Conservation (phyloP, 345 rosid genomes). For the Citrus cavaleriei region DNA sequence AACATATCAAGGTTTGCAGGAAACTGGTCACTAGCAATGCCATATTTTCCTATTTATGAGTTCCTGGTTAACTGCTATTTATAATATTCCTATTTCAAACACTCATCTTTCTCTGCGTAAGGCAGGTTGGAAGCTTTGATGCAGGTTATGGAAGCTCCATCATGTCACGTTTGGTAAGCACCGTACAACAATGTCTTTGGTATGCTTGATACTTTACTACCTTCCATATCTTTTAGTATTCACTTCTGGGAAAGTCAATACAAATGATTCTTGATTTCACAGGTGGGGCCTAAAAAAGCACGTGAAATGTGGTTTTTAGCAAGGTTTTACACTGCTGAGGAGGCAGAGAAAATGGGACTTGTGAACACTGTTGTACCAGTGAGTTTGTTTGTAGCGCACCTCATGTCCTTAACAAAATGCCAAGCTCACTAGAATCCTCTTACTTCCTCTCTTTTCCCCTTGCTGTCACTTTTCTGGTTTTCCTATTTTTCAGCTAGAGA, state of each 20-base stretch:
- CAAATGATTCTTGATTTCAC: constrained; percentile 11
- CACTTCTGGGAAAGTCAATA: not conserved
- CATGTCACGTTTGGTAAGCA: constrained; percentile 90
- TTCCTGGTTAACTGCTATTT: not conserved
- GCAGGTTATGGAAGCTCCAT: constrained; percentile 97
- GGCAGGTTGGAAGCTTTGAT: constrained; percentile 98
- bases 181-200: not conserved
- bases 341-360: constrained; percentile 96
- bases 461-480: not conserved
- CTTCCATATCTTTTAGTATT: not conserved
- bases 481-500: constrained; percentile 47
- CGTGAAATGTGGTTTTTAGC: constrained; percentile 95
- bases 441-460: not conserved
- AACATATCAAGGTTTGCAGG: not conserved
- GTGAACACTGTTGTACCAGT: constrained; percentile 84
- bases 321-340: constrained; percentile 79
- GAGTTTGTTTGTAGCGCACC: constrained; percentile 21
- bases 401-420: not conserved
- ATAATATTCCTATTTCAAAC: not conserved
- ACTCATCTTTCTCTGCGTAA: not conserved
- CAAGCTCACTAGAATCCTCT: not conserved
- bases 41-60: not conserved
- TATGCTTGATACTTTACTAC: not conserved
- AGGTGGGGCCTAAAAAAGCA: constrained; percentile 94
- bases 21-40: not conserved